Evolutionary conservation across 1,139 yeast species (phyloP).

Genomic region (Zygoascus sp.): DNA sequence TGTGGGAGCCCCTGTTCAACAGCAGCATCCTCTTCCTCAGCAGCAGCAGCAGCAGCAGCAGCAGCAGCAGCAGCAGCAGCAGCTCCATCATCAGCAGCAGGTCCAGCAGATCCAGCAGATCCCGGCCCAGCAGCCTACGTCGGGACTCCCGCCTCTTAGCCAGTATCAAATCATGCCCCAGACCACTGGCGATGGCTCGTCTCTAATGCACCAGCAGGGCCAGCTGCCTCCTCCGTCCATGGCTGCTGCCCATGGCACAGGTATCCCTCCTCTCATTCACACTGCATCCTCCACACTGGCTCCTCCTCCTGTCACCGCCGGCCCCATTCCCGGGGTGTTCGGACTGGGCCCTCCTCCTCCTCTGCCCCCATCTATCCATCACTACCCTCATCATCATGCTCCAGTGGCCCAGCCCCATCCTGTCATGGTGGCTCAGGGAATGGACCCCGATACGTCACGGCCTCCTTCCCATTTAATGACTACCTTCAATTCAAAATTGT

Average conservation of each 20-base stretch:
- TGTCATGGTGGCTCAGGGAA: constrained; percentile 1
- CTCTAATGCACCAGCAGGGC: background rate
- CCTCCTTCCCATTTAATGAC: constrained; percentile 30
- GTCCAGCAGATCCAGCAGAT: background rate
- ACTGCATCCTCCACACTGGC: background rate
- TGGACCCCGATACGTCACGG: constrained; percentile 13
- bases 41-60: constrained; percentile 8
- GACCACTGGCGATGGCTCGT: background rate
- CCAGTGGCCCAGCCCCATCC: background rate
- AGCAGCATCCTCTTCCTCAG: background rate
- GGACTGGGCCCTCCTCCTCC: constrained; percentile 8
- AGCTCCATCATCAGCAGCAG: constrained; percentile 12
- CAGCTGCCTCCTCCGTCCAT: background rate
- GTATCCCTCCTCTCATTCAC: background rate
- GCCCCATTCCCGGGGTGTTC: constrained; percentile 3
- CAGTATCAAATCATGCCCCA: background rate
- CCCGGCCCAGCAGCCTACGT: too few relatives aligned
- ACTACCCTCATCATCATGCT: constrained; percentile 1
- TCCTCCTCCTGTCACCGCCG: background rate
- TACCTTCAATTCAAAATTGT: constrained; percentile 27
- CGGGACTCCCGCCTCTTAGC: background rate
- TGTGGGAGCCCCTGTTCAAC: background rate
- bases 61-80: constrained; percentile 18
- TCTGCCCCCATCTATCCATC: background rate
- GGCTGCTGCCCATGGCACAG: background rate